Evolutionary conservation across 2,329 filamentous ascomycete genomes (phyloP).

Genomic region (Myriosclerotinia duriaeana): DNA sequence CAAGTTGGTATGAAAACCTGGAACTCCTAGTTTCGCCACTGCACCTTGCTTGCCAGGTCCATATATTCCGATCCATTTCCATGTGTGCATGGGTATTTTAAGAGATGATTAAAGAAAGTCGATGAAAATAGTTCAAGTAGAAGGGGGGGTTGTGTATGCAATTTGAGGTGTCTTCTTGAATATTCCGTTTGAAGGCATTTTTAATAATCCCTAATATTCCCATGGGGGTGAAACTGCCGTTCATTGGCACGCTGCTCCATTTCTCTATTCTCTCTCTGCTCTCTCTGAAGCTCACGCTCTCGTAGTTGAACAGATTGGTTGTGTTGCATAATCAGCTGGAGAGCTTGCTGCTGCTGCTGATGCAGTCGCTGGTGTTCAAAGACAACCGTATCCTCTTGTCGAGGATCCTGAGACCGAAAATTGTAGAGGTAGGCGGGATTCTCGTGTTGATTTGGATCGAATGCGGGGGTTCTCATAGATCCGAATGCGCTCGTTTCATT

Average conservation of each 20-base stretch:
- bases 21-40: slow-evolving; percentile 1
- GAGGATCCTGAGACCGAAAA: not conserved
- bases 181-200: not conserved
- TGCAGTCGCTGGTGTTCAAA: not conserved
- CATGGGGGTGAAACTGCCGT: not conserved
- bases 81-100: not conserved
- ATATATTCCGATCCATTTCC: slow-evolving; percentile 10
- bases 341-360: not conserved
- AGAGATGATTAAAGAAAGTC: slow-evolving; percentile 4
- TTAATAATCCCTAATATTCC: not conserved
- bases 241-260: not conserved
- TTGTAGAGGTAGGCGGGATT: not conserved
- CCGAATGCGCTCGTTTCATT: not conserved
- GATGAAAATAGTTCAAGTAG: slow-evolving; percentile 5
- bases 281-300: not conserved
- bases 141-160: not conserved
- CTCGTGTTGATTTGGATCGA: not conserved
- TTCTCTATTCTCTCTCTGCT: not conserved
- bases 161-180: not conserved
- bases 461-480: not conserved
- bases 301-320: not conserved
- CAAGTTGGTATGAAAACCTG: slow-evolving; percentile 9
- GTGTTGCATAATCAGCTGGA: not conserved
- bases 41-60: slow-evolving; percentile 13
- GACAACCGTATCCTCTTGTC: not conserved